A percentile compares a stretch with the other conserved stretches of the same genome.
Evolutionary conservation across 352 stramenopile species (phyloP).

Genomic region (Globisporangium alternatum): DNA sequence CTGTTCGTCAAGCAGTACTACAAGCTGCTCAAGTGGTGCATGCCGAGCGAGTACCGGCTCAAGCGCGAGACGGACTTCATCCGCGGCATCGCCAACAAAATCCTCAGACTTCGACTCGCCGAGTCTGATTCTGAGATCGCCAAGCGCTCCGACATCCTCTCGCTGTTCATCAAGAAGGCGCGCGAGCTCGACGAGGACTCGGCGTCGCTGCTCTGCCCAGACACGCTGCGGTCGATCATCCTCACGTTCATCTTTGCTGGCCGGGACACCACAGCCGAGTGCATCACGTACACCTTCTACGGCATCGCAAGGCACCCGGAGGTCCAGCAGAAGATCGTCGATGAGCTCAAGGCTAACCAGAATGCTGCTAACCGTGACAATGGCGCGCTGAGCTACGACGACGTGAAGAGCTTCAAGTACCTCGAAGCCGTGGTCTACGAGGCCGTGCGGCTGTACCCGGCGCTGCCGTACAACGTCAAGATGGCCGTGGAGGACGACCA

Average conservation of each 20-base stretch:
- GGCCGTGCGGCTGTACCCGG: conserved; percentile 66
- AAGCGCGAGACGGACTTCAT: conserved; percentile 27
- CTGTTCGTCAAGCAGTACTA: conserved; percentile 71
- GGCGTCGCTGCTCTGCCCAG: conserved; percentile 19
- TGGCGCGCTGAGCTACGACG: conserved; percentile 39
- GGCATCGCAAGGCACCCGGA: conserved; percentile 49
- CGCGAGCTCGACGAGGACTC: conserved; percentile 32
- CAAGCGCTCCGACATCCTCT: conserved; percentile 42
- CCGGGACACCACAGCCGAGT: conserved; percentile 75
- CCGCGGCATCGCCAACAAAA: conserved; percentile 38
- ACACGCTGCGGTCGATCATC: conserved; percentile 59
- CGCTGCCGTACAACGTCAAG: conserved; percentile 77
- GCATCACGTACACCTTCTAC: conserved; percentile 81
- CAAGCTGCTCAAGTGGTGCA: conserved; percentile 49
- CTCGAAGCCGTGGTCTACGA: conserved; percentile 70
- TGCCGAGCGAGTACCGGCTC: conserved; percentile 55
- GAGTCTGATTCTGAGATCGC: conserved; percentile 30
- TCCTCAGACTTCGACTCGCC: conserved; percentile 37
- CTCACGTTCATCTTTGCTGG: conserved; percentile 85
- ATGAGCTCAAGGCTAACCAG: conserved; percentile 39
- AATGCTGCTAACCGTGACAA: not conserved
- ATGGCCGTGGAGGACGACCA: conserved; percentile 9
- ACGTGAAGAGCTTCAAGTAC: conserved; percentile 63
- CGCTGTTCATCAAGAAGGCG: conserved; percentile 54
- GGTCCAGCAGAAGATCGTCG: conserved; percentile 54